Evolutionary conservation across 768 basidiomycete genomes (phyloP), one percentile per base, ranked within the genome.

Genomic region (Suillus cothurnatus): DNA sequence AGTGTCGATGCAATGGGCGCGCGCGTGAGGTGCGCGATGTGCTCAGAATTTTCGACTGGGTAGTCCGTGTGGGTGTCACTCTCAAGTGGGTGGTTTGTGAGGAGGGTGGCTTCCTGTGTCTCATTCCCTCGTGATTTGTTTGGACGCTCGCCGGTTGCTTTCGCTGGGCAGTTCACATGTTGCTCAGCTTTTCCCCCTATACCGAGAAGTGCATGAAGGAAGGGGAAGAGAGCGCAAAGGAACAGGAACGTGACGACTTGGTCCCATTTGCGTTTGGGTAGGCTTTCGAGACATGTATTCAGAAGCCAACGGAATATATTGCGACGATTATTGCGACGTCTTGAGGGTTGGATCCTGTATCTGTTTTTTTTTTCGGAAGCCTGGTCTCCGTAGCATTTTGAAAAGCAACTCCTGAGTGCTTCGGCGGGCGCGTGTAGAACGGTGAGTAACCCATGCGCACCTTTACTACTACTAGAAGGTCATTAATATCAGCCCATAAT

Each of bases 121-220:
- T 45, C 39, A 19, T 28, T 26, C 28, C 31, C 31, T 23, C 7
- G 53, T 6, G 49, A 61, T 2, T 57, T 31, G 49, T 3, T 64
- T 39, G 66, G 55, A 62, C 60, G 32, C 32, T 31, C 55, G 34
- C 56, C 34, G 19, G 66, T 36, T 34, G 61, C 23, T 21, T 62
- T 64, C 39, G 9, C 50, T 15, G 41, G 26, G 53, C 32, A 61
- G 28, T 31, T n/a, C 39, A 47, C 62, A 26, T 66, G 39, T 60
- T 64, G 59, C 26, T 50, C 52, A 3, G 11, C 21, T 32, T 55
- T 38, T 34, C n/a, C 12, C 8, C 67, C 67, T 23, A 76, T 66
- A 50, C 76, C 74, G 31, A 73, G 39, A 38, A 75, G 43, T 61
- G 76, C 72, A 28, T 56, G 71, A 58, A 76, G 49, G 66, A 75